Evolutionary conservation across 495 filamentous ascomycete species (phyloP), one percentile per base, ranked within the genome.

Genomic region (Lasiosphaeriaceae sp.): DNA sequence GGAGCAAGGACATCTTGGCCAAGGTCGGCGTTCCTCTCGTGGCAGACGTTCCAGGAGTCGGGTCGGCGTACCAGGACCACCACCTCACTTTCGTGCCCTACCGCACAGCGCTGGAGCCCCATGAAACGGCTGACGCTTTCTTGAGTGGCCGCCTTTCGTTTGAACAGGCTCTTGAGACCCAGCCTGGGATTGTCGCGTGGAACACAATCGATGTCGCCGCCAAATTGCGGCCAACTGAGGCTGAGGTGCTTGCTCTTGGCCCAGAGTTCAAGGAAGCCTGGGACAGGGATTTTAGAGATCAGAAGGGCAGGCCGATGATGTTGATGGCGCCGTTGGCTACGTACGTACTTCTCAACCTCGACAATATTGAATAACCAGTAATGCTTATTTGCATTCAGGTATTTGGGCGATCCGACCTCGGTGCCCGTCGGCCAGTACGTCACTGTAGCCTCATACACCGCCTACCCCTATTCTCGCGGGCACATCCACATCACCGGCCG

Each of bases 401-500:
- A 37, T 47, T 19, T 53, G 14, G 48, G 51, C 31, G 51, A 50
- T 47, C 39, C n/a, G 7, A n/a, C 19, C 5, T 17, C 24, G n/a
- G 24, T 45, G 1, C 41, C 54, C 12, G 45, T 21, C 2, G 56
- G 46, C 14, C 49, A 47, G 16, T 65, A 59, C 53, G 21, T 60
- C 61, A 72, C 70, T 1, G 46, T 71, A 0, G 67, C 55, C 19
- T 55, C 59, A 11, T 83, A 70, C 59, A 76, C 75, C 4, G 64
- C 69, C 21, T 82, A 85, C 60, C 81, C 83, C 9, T 77, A 76
- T 52, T 82, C 81, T 6, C 80, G 82, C 1, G 83, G 83, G 3
- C 68, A 72, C 50, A 66, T 85, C 23, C 83, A 85, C 62, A 81
- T 86, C 60, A 81, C 73, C 11, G 64, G 69, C 2, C 66, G 75